Conservation (phyloP, 2,329 filamentous ascomycete species). For the Ascochyta clinopodiicola region DNA sequence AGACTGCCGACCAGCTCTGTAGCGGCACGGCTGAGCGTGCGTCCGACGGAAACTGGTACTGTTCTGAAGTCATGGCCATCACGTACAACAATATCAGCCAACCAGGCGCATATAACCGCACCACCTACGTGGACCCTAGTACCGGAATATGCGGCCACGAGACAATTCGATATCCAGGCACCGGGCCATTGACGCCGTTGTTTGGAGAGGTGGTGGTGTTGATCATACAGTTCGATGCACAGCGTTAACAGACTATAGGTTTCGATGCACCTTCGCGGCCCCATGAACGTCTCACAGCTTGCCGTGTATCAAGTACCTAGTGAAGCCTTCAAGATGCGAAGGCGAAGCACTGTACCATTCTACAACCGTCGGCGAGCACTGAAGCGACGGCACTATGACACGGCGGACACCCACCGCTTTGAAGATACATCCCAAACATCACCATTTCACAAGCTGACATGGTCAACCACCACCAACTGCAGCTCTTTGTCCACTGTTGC, state of each 20-base stretch:
- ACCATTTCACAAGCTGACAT: slow-evolving; percentile 5
- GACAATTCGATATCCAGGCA: slow-evolving; percentile 62
- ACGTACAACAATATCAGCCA: slow-evolving; percentile 69
- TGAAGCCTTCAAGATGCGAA: slow-evolving; percentile 23
- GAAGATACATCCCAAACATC: not conserved
- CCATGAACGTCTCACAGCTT: slow-evolving; percentile 69
- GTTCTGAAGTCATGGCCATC: slow-evolving; percentile 69
- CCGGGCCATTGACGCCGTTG: slow-evolving; percentile 69
- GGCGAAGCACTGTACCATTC: slow-evolving; percentile 27
- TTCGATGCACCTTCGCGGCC: slow-evolving; percentile 75
- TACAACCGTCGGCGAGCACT: slow-evolving; percentile 22
- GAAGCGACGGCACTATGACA: slow-evolving; percentile 2
- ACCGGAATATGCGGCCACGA: slow-evolving; percentile 63
- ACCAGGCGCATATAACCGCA: slow-evolving; percentile 68
- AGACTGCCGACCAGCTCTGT: slow-evolving; percentile 43
- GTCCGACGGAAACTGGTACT: slow-evolving; percentile 69
- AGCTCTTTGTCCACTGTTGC: slow-evolving; percentile 15
- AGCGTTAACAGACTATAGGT: slow-evolving; percentile 58
- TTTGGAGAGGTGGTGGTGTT: slow-evolving; percentile 67
- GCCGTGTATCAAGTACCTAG: slow-evolving; percentile 67
- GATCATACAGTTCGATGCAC: not conserved
- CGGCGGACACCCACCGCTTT: not conserved
- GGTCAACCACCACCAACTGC: slow-evolving; percentile 14
- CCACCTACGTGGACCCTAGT: slow-evolving; percentile 64
- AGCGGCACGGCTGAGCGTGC: slow-evolving; percentile 36